Percentiles rank a stretch among this genome's conserved stretches.
These are phyloP conservation scores for Hyphopichia buzzinii DNA, from an alignment of 1,139 yeast species.

Conservation along the genomic window DNA sequence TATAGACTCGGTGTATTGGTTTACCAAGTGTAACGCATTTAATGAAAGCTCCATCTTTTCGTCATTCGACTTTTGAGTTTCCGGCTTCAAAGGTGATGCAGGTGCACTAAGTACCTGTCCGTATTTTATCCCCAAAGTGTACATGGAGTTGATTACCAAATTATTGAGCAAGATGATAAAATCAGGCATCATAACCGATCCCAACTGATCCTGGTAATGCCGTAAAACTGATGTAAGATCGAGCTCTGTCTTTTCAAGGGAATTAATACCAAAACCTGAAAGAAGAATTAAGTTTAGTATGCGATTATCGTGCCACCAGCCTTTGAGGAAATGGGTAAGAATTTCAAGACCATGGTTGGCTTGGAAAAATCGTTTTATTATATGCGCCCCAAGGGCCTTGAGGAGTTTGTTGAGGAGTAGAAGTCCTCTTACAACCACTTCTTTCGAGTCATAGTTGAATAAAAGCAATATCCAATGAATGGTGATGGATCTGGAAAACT, in stretches of 20 bases:
- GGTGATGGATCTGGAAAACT: conserved; percentile 56
- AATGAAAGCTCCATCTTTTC: conserved; percentile 24
- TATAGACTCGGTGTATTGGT: conserved; percentile 30
- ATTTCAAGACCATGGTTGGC: conserved; percentile 55
- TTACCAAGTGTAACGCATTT: conserved; percentile 36
- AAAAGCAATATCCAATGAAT: conserved; percentile 66
- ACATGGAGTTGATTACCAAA: conserved; percentile 36
- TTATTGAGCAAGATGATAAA: conserved; percentile 39
- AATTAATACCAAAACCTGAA: conserved; percentile 41
- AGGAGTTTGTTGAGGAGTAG: conserved; percentile 51
- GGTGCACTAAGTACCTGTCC: conserved; percentile 43
- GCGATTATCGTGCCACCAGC: conserved; percentile 47
- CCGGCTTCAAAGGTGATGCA: conserved; percentile 24
- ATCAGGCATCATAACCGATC: conserved; percentile 36
- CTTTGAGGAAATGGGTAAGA: conserved; percentile 42
- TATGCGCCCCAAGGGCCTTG: conserved; percentile 43
- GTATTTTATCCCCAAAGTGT: conserved; percentile 26
- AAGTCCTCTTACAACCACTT: conserved; percentile 47
- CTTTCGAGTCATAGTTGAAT: conserved; percentile 34
- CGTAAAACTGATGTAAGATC: conserved; percentile 1
- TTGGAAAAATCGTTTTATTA: conserved; percentile 49
- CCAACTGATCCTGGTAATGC: conserved; percentile 6
- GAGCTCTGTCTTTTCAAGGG: background rate
- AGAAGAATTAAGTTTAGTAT: conserved; percentile 32
- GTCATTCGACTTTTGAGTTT: conserved; percentile 6